These are phyloP conservation scores for Fusarium sp. DNA, from an alignment of 2,329 filamentous ascomycete genomes.

Conservation along the genomic window DNA sequence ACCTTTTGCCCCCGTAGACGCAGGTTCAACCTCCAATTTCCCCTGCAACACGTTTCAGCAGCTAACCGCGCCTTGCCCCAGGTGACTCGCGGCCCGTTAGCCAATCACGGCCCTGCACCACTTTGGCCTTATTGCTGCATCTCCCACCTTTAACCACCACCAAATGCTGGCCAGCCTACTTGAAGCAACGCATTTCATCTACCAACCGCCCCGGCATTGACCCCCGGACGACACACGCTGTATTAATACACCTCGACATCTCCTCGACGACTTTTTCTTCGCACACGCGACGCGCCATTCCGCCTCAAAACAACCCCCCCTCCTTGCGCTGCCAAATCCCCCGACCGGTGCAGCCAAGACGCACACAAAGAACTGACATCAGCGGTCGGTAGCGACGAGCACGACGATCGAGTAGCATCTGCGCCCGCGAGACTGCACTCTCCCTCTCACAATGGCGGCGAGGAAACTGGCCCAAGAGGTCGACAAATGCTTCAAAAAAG, in stretches of 20 bases:
- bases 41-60: conserved; percentile 22
- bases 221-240: conserved; percentile 21
- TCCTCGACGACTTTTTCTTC: conserved; percentile 16
- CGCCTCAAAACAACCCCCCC: conserved; percentile 23
- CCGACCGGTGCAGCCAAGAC: conserved; percentile 24
- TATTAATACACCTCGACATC: conserved; percentile 23
- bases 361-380: conserved; percentile 25
- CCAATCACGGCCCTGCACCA: conserved; percentile 40
- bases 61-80: conserved; percentile 38
- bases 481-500: conserved; percentile 99
- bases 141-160: conserved; percentile 44
- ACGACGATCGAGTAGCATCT: conserved; percentile 17
- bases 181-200: conserved; percentile 39
- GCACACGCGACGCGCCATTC: conserved; percentile 30
- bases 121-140: conserved; percentile 40
- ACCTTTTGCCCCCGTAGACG: conserved; percentile 8
- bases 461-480: conserved; percentile 98
- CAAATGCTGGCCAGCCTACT: conserved; percentile 30
- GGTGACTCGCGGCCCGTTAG: conserved; percentile 32
- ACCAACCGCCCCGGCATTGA: conserved; percentile 39
- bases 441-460: conserved; percentile 78
- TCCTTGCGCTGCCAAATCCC: conserved; percentile 24
- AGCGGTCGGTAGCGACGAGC: conserved; percentile 13
- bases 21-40: conserved; percentile 10
- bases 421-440: conserved; percentile 34